Conservation (phyloP, 2,329 filamentous ascomycete genomes). For the Fusarium protoensiforme region DNA sequence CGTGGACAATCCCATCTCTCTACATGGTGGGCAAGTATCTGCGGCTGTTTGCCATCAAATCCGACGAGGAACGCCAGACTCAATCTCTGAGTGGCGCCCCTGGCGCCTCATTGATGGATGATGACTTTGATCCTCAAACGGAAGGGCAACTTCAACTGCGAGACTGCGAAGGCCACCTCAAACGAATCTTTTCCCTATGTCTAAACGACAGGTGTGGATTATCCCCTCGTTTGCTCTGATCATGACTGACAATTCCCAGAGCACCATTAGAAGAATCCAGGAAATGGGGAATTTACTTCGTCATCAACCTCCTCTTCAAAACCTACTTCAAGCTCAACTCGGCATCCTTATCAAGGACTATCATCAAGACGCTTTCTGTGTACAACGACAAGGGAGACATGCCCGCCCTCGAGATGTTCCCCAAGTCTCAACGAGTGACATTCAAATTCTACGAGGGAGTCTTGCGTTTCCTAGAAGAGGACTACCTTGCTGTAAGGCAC, state of each 20-base stretch:
- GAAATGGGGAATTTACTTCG: slow-evolving; percentile 98
- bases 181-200: slow-evolving; percentile 91
- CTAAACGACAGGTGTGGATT: slow-evolving; percentile 81
- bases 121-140: slow-evolving; percentile 82
- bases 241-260: slow-evolving; percentile 47
- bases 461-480: slow-evolving; percentile 92
- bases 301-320: slow-evolving; percentile 95
- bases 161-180: slow-evolving; percentile 90
- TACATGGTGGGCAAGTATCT: slow-evolving; percentile 90
- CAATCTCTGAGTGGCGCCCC: slow-evolving; percentile 50
- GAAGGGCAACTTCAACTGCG: slow-evolving; percentile 88
- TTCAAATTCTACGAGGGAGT: slow-evolving; percentile 98
- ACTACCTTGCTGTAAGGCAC: slow-evolving; percentile 77
- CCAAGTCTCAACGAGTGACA: slow-evolving; percentile 90
- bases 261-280: slow-evolving; percentile 87
- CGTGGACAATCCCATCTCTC: slow-evolving; percentile 93
- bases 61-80: slow-evolving; percentile 75
- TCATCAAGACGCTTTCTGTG: slow-evolving; percentile 84
- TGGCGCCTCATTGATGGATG: slow-evolving; percentile 68
- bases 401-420: slow-evolving; percentile 81
- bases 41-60: slow-evolving; percentile 88
- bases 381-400: slow-evolving; percentile 78
- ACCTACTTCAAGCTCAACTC: slow-evolving; percentile 97
- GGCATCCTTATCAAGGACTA: slow-evolving; percentile 88
- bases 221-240: not conserved